These are phyloP conservation scores for Alliaria petiolata DNA, from an alignment of 345 rosid genomes.

Conservation along the genomic window DNA sequence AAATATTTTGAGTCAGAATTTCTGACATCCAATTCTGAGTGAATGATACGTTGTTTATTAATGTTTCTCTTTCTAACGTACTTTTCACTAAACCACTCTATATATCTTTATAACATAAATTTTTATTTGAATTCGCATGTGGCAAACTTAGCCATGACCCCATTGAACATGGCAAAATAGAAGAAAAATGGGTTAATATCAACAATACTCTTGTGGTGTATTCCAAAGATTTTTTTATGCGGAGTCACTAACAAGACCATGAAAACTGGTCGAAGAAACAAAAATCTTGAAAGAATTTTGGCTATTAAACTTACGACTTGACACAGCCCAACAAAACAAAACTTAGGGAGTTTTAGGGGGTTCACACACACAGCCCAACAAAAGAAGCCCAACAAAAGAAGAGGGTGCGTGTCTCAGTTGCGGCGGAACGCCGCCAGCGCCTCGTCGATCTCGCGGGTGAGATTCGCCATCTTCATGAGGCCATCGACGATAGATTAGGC, in stretches of 20 bases:
- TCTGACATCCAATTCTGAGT: background rate
- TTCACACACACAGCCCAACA: no score
- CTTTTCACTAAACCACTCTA: background rate
- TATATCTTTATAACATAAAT: background rate
- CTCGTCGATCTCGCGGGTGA: no score
- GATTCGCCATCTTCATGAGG: no score
- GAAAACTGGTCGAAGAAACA: background rate
- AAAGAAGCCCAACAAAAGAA: no score
- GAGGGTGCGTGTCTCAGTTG: no score
- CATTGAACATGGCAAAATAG: background rate
- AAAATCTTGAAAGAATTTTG: background rate
- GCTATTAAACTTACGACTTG: no score
- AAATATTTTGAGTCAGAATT: background rate
- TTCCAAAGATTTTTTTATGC: background rate
- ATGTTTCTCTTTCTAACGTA: background rate
- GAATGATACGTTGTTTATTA: background rate
- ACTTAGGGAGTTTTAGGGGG: no score
- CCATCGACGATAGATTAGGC: no score
- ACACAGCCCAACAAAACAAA: no score
- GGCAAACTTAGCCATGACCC: background rate
- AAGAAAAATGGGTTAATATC: background rate
- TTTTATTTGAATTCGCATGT: background rate
- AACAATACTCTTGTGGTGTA: background rate
- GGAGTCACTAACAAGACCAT: background rate
- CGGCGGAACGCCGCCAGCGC: no score